Conservation (phyloP, 306 rosid genomes). For the Cotoneaster glaucophyllus region DNA sequence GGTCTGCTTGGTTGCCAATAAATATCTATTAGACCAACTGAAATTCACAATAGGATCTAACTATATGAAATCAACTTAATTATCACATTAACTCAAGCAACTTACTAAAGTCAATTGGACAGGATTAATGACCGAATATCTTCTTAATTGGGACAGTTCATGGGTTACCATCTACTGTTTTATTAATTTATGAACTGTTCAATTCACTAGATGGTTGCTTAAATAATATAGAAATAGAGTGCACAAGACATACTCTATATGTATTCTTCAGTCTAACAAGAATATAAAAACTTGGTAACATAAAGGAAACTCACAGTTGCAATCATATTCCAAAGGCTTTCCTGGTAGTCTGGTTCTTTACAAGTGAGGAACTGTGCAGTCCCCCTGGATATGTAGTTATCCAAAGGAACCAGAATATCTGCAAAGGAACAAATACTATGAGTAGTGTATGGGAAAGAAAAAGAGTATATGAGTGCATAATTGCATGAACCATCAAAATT, state of each 20-base stretch:
- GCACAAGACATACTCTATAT: background rate
- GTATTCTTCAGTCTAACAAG: background rate
- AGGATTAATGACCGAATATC: background rate
- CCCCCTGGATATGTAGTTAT: constrained; percentile 89
- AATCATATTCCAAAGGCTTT: constrained; percentile 88
- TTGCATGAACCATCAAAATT: background rate
- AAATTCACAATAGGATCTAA: background rate
- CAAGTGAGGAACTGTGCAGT: constrained; percentile 75
- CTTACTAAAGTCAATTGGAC: background rate
- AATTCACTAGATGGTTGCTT: background rate
- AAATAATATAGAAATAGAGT: background rate
- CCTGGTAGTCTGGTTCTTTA: constrained; percentile 84
- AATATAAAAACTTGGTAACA: background rate
- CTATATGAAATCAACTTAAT: background rate
- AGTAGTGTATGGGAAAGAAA: background rate
- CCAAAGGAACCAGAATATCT: constrained; percentile 96
- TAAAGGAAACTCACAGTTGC: constrained; percentile 62
- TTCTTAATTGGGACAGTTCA: background rate
- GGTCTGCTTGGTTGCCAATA: background rate
- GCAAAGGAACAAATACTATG: constrained; percentile 15
- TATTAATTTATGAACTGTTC: background rate
- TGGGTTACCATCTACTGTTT: background rate
- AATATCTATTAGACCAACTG: background rate
- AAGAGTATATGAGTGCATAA: background rate
- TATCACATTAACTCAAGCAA: background rate